Base-by-base conservation (phyloP, 495 filamentous ascomycete species). In the Friedmanniomyces endolithicus region DNA sequence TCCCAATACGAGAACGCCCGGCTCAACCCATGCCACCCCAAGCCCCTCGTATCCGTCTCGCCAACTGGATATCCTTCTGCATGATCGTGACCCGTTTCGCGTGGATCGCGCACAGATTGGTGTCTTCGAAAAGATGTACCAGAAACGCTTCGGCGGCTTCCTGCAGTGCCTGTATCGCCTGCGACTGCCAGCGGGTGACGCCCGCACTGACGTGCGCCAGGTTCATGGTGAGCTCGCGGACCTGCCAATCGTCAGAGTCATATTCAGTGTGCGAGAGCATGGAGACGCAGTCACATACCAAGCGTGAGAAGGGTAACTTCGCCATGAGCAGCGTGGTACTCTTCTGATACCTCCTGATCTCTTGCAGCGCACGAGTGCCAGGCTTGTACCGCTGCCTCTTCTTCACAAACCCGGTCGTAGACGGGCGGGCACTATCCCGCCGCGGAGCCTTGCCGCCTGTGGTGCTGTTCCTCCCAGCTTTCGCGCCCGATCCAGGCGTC, bases 31-130 rank as follows among this genome's bases (percentile, higher is more conserved):
- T 61, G 3, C 81, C 81, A 24, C 75, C 80, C 81, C 81, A 84
- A 24, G 74, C 78, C 0, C 81, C 81, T 25, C 89, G 77, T 73
- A 94, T 94, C 62, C 89, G 73, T 60, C 89, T 75, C 34, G 89
- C 89, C 47, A 95, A 75, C 66, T 94, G 89, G 43, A 95, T 90
- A 69, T 95, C 89, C 68, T 92, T 94, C 66, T 95, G 88, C 89
- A 95, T 95, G 60, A 97, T 94, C 1, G 90, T 97, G 7, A 97
- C 90, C 27, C 90, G 76, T 73, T 95, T 96, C 40, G 90, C 90
- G 67, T 97, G 90, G 27, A 97, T 85, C 17, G 90, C 90, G 70
- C 90, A 92, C 25, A 97, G 77, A 71, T 96, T 95, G 20, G 88
- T 86, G 66, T 97, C 90, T 67, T 95, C 89, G 69, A 97, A 97